Evolutionary conservation across 1,284 basidiomycete genomes (phyloP).

Genomic region (Phenoliferia sp.): DNA sequence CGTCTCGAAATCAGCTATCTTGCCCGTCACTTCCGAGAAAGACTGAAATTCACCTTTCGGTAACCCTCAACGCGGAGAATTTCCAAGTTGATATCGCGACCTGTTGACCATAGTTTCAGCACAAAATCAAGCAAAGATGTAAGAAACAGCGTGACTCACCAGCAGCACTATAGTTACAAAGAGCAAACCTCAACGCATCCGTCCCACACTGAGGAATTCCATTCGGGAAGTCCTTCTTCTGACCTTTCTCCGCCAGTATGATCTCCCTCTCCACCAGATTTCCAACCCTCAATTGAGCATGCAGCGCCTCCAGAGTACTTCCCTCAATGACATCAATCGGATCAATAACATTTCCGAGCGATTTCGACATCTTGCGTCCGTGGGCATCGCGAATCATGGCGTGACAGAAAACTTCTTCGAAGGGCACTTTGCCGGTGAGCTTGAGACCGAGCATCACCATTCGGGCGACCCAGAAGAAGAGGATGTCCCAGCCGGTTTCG

Average conservation of each 20-base stretch:
- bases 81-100: conserved; percentile 92
- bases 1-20: no score
- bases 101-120: no score
- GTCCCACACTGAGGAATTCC: conserved; percentile 99
- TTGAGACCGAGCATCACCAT: conserved; percentile 94
- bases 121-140: not conserved
- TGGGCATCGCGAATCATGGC: conserved; percentile 99
- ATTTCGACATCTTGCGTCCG: conserved; percentile 98
- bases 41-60: conserved; percentile 56
- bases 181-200: conserved; percentile 89
- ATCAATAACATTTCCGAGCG: conserved; percentile 96
- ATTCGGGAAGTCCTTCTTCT: conserved; percentile 99
- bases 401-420: conserved; percentile 96
- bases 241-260: conserved; percentile 80
- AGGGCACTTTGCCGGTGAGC: conserved; percentile 86
- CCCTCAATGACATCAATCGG: conserved; percentile 95
- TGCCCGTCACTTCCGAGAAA: no score
- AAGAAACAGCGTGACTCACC: conserved; percentile 49
- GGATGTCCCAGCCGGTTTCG: conserved; percentile 98
- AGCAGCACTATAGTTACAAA: conserved; percentile 84
- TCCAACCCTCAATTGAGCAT: conserved; percentile 80
- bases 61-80: conserved; percentile 97
- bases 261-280: conserved; percentile 96
- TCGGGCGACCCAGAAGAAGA: conserved; percentile 99
- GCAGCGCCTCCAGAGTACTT: conserved; percentile 72